Evolutionary conservation across 352 stramenopile genomes (phyloP).

Genomic region (Elongisporangium undulatum): DNA sequence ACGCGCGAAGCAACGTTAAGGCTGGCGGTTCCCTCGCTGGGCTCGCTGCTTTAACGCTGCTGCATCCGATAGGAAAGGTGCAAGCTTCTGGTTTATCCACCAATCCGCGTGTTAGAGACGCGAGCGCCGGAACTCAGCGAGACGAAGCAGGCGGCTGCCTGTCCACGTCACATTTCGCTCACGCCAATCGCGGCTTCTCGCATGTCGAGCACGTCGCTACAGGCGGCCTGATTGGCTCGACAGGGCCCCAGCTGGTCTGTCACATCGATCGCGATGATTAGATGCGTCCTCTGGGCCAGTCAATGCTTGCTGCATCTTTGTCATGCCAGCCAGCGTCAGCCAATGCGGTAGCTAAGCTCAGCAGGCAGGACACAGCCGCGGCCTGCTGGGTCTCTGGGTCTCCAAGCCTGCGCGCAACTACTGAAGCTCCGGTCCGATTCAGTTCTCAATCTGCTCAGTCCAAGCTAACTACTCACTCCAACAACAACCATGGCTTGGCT

Average conservation of each 20-base stretch:
- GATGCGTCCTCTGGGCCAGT: neutral
- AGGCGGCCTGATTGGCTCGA: neutral
- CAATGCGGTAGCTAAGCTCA: neutral
- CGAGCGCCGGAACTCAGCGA: neutral
- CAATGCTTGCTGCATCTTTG: neutral
- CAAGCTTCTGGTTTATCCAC: neutral
- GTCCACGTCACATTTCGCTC: neutral
- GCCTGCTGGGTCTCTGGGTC: neutral
- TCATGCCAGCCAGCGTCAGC: neutral
- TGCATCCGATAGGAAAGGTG: neutral
- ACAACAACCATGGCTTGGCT: slow-evolving; percentile 24
- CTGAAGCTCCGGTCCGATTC: neutral
- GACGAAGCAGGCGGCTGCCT: neutral
- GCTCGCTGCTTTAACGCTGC: neutral
- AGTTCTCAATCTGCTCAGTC: neutral
- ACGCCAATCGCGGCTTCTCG: neutral
- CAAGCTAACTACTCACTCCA: neutral
- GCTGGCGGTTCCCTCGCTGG: neutral
- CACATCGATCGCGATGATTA: neutral
- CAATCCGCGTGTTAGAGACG: neutral
- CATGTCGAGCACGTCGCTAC: neutral
- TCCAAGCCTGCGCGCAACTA: neutral
- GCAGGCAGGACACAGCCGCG: neutral
- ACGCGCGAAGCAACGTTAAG: neutral
- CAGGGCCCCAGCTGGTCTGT: neutral